Conservation (phyloP, 768 basidiomycete genomes). For the Tulasnella sp. region DNA sequence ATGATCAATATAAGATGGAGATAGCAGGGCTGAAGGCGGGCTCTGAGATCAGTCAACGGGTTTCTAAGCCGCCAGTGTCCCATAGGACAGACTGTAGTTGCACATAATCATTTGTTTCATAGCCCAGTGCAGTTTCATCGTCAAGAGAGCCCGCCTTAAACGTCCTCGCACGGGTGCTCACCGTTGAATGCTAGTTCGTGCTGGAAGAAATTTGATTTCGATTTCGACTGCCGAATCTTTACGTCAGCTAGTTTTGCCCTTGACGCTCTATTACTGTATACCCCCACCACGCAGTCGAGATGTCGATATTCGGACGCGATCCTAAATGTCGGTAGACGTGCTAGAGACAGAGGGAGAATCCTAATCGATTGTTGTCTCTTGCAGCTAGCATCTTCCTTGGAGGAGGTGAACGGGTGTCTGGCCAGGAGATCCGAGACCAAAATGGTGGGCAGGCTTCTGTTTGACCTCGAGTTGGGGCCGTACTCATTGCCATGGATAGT, state of each 20-base stretch:
- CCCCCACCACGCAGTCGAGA: not conserved
- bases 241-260: conserved; percentile 4
- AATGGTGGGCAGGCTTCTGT: conserved; percentile 49
- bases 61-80: conserved; percentile 51
- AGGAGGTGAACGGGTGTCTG: conserved; percentile 75
- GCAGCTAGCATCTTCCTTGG: conserved; percentile 86
- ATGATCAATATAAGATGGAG: no score
- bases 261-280: not conserved
- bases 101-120: conserved; percentile 41
- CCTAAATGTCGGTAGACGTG: conserved; percentile 29
- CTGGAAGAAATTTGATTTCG: not conserved
- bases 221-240: not conserved
- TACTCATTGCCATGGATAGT: conserved; percentile 38
- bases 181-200: not conserved
- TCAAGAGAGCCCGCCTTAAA: not conserved
- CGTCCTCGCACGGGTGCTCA: not conserved
- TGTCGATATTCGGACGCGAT: conserved; percentile 81
- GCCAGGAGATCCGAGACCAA: conserved; percentile 92
- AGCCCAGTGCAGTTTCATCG: conserved; percentile 57
- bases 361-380: not conserved
- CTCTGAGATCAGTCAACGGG: conserved; percentile 45
- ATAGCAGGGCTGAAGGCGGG: not conserved
- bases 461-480: conserved; percentile 18
- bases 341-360: no score
- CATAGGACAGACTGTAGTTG: conserved; percentile 35